These are phyloP conservation scores for Microsporum canis DNA, from an alignment of 2,329 filamentous ascomycete genomes.

Conservation along the genomic window DNA sequence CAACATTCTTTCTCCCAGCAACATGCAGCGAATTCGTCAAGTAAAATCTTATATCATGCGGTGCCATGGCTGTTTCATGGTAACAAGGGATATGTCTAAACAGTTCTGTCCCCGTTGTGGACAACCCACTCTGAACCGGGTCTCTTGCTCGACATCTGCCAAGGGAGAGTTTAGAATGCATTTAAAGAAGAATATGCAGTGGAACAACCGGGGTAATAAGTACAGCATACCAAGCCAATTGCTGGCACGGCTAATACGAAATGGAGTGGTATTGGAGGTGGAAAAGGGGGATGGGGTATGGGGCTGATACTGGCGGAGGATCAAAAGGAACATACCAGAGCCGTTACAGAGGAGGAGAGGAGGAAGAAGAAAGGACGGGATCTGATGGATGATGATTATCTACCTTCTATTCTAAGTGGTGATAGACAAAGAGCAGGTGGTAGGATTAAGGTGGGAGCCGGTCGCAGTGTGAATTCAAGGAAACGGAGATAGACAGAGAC, in stretches of 20 bases:
- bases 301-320: conserved; percentile 82
- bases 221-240: conserved; percentile 83
- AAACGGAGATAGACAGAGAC: conserved; percentile 33
- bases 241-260: conserved; percentile 73
- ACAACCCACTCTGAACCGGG: conserved; percentile 71
- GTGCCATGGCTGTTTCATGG: conserved; percentile 86
- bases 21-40: conserved; percentile 66
- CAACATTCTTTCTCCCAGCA: conserved; percentile 63
- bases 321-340: conserved; percentile 78
- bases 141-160: conserved; percentile 72
- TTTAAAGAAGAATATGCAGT: conserved; percentile 90
- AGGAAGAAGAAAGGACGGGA: conserved; percentile 54
- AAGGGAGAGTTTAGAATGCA: conserved; percentile 74
- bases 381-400: conserved; percentile 88
- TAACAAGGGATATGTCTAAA: conserved; percentile 70
- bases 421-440: conserved; percentile 55
- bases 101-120: conserved; percentile 93
- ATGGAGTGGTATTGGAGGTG: conserved; percentile 54
- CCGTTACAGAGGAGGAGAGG: conserved; percentile 52
- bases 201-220: conserved; percentile 83
- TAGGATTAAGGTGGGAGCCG: conserved; percentile 70
- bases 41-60: conserved; percentile 83
- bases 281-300: conserved; percentile 76
- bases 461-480: conserved; percentile 72
- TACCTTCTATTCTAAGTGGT: conserved; percentile 75